These are phyloP conservation scores for Tricholomella constricta DNA, from an alignment of 768 basidiomycete species.

Conservation along the genomic window DNA sequence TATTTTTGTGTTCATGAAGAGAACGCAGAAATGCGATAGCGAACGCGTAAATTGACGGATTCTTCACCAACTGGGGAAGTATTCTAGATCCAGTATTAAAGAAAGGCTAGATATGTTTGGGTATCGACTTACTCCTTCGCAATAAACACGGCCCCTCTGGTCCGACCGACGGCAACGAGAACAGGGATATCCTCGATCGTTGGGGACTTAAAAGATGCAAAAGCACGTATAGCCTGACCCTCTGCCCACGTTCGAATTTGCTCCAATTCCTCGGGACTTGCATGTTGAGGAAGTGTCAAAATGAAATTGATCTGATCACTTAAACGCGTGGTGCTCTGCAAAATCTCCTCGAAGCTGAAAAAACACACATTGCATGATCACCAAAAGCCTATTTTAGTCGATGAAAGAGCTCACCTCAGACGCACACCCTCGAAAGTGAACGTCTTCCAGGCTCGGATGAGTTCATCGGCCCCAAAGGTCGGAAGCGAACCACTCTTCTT, in stretches of 20 bases:
- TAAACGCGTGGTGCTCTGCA: slow-evolving; percentile 12
- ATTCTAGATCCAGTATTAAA: slow-evolving; percentile 14
- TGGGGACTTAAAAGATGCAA: slow-evolving; percentile 20
- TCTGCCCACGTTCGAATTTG: slow-evolving; percentile 20
- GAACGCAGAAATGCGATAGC: slow-evolving; percentile 25
- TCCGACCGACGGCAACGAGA: slow-evolving; percentile 21
- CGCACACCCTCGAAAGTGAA: slow-evolving; percentile 27
- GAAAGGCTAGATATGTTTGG: neutral
- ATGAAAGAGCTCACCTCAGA: slow-evolving; percentile 16
- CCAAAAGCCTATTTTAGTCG: neutral
- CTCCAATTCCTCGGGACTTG: slow-evolving; percentile 9
- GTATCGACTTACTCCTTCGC: slow-evolving; percentile 21
- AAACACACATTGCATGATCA: neutral
- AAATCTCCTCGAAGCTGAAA: slow-evolving; percentile 23
- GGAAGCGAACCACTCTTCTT: slow-evolving; percentile 13
- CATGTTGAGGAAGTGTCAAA: slow-evolving; percentile 13
- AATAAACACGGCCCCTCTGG: slow-evolving; percentile 21
- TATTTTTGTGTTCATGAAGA: slow-evolving; percentile 18
- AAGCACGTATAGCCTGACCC: slow-evolving; percentile 18
- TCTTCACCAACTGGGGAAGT: slow-evolving; percentile 24
- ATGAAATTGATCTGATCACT: slow-evolving; percentile 24
- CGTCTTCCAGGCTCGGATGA: slow-evolving; percentile 21
- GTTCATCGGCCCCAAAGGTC: slow-evolving; percentile 11
- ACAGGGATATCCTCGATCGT: slow-evolving; percentile 23
- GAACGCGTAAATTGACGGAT: slow-evolving; percentile 21